These are phyloP conservation scores for Cystobasidium sp. DNA, from an alignment of 1,284 basidiomycete genomes.

Conservation along the genomic window DNA sequence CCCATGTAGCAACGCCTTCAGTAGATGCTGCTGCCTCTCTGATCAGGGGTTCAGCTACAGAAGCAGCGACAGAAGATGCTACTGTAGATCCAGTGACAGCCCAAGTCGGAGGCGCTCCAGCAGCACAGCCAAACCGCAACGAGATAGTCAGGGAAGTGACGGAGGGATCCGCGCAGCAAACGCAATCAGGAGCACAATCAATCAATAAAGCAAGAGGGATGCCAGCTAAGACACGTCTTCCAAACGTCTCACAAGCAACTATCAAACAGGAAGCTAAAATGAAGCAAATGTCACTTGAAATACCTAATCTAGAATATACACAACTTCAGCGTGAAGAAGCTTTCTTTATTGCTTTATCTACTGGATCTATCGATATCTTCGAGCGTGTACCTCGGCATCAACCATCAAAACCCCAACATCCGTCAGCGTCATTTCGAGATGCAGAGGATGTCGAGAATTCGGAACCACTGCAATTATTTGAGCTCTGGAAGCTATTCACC, in stretches of 20 bases:
- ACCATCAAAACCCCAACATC: neutral
- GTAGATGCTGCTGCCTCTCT: too few relatives aligned
- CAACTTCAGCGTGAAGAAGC: conserved; percentile 90
- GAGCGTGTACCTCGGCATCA: neutral
- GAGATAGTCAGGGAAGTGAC: too few relatives aligned
- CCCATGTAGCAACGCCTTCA: too few relatives aligned
- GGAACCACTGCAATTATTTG: conserved; percentile 21
- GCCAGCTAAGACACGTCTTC: neutral
- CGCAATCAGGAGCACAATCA: neutral
- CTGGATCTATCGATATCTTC: conserved; percentile 45
- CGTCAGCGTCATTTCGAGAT: conserved; percentile 12
- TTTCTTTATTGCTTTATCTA: conserved; percentile 70
- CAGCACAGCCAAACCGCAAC: too few relatives aligned
- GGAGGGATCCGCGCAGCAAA: neutral
- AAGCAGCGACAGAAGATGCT: neutral
- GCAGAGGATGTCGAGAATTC: neutral
- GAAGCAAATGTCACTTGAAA: conserved; percentile 52
- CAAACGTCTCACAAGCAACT: conserved; percentile 4
- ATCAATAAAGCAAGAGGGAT: neutral
- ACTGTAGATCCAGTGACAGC: neutral
- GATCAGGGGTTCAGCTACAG: neutral
- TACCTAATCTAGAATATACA: conserved; percentile 81
- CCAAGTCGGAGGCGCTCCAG: neutral
- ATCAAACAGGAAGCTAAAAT: conserved; percentile 24
- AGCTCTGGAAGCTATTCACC: conserved; percentile 40